Conservation (phyloP, 345 rosid genomes). For the Corchorus olitorius region DNA sequence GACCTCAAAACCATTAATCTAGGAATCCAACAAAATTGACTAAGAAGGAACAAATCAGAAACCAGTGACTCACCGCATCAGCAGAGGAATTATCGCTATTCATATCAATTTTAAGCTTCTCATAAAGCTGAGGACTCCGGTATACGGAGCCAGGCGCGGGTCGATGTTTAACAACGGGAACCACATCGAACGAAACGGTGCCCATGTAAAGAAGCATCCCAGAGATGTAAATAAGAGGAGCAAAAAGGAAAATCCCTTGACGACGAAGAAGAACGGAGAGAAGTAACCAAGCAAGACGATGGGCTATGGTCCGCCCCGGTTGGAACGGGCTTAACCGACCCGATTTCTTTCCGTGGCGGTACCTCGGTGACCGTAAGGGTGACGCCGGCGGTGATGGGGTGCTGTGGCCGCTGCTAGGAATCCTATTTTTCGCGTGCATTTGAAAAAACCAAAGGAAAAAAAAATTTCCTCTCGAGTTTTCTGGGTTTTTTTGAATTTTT, state of each 20-base stretch:
- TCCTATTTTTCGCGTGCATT: slow-evolving; percentile 82
- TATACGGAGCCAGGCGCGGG: slow-evolving; percentile 90
- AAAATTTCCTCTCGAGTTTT: background rate
- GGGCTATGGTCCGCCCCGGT: slow-evolving; percentile 61
- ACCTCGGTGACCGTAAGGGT: slow-evolving; percentile 88
- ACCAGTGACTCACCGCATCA: slow-evolving; percentile 66
- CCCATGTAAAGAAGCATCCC: slow-evolving; percentile 98
- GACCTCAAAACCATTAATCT: slow-evolving; percentile 1
- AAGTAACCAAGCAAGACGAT: slow-evolving; percentile 83
- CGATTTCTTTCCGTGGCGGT: slow-evolving; percentile 68
- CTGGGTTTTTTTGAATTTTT: no score
- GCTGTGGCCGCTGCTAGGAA: slow-evolving; percentile 89
- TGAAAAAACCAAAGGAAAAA: slow-evolving; percentile 15
- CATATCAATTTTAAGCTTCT: slow-evolving; percentile 82
- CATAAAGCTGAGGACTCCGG: slow-evolving; percentile 87
- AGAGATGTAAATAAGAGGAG: slow-evolving; percentile 89
- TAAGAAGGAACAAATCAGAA: slow-evolving; percentile 4
- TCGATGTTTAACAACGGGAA: slow-evolving; percentile 57
- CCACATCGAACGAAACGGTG: slow-evolving; percentile 81
- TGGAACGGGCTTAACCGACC: slow-evolving; percentile 53
- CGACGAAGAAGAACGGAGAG: slow-evolving; percentile 90
- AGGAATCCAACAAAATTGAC: slow-evolving; percentile 4
- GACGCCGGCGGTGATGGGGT: slow-evolving; percentile 98
- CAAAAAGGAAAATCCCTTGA: slow-evolving; percentile 89
- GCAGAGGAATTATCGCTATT: slow-evolving; percentile 89